Conservation (phyloP, 2,329 filamentous ascomycete genomes). For the Sporothrix pseudoabietina region DNA sequence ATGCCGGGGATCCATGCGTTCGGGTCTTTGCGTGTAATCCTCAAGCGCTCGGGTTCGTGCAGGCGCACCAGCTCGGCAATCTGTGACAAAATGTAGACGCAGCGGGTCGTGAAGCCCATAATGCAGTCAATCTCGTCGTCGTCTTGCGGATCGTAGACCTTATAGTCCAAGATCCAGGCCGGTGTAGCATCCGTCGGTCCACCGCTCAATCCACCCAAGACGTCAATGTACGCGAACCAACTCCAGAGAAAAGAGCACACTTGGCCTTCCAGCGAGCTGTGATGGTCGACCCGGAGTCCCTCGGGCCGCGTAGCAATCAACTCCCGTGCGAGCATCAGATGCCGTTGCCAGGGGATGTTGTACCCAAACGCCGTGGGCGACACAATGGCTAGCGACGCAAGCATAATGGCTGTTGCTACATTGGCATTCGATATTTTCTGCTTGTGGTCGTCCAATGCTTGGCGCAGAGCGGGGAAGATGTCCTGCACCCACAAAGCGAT, state of each 20-base stretch:
- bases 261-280: conserved; percentile 53
- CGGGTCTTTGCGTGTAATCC: conserved; percentile 10
- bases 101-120: conserved; percentile 74
- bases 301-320: conserved; percentile 67
- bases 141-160: conserved; percentile 55
- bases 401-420: conserved; percentile 80
- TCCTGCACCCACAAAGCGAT: conserved; percentile 80
- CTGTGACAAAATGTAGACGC: conserved; percentile 69
- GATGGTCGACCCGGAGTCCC: conserved; percentile 53
- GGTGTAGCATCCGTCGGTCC: conserved; percentile 54
- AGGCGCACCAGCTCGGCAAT: conserved; percentile 70
- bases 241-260: conserved; percentile 74
- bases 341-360: conserved; percentile 78
- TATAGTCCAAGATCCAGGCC: conserved; percentile 54
- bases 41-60: conserved; percentile 54
- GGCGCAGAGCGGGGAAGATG: conserved; percentile 72
- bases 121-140: conserved; percentile 77
- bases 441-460: conserved; percentile 63
- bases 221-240: conserved; percentile 84
- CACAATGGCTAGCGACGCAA: conserved; percentile 80
- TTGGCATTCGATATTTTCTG: conserved; percentile 70
- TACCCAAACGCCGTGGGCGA: conserved; percentile 79
- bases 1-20: conserved; percentile 58
- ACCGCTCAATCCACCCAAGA: conserved; percentile 72
- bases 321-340: conserved; percentile 73